These are phyloP conservation scores for Cystobasidium pallidum DNA, from an alignment of 1,284 basidiomycete species.

Conservation along the genomic window DNA sequence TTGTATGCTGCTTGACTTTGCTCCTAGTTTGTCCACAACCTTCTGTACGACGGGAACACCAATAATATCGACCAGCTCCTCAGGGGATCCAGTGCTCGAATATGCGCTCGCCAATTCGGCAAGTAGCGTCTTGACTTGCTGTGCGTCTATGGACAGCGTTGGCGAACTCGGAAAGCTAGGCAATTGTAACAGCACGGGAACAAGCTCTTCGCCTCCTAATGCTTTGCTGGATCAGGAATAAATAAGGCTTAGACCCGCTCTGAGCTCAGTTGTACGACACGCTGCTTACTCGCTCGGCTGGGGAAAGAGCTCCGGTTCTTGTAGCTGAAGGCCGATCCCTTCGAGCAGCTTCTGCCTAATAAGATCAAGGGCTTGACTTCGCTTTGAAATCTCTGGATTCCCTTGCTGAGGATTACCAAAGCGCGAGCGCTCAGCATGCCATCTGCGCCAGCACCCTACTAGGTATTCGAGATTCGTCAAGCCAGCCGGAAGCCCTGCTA, in stretches of 20 bases:
- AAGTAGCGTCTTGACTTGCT: conserved; percentile 59
- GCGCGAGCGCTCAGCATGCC: conserved; percentile 63
- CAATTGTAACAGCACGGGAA: conserved; percentile 72
- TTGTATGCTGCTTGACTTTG: conserved; percentile 33
- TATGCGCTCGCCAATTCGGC: conserved; percentile 60
- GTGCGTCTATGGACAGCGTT: conserved; percentile 52
- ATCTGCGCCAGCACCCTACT: conserved; percentile 84
- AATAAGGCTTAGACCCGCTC: too few species aligned
- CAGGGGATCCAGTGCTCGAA: conserved; percentile 55
- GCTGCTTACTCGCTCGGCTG: conserved; percentile 59
- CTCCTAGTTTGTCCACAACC: conserved; percentile 50
- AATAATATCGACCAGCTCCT: conserved; percentile 59
- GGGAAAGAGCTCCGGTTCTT: conserved; percentile 90
- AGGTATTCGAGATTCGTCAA: conserved; percentile 91
- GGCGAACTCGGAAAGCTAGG: conserved; percentile 55
- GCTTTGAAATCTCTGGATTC: conserved; percentile 54
- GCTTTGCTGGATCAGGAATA: conserved; percentile 61
- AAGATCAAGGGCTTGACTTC: conserved; percentile 69
- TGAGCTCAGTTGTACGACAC: not conserved
- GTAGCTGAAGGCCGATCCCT: conserved; percentile 84
- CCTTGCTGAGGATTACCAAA: conserved; percentile 65
- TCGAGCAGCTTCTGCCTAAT: conserved; percentile 79
- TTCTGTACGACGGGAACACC: conserved; percentile 44
- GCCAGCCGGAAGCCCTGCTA: conserved; percentile 74
- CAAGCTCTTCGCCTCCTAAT: conserved; percentile 74